These are phyloP conservation scores for Beauveria rudraprayagi DNA, from an alignment of 2,329 filamentous ascomycete genomes.

Conservation along the genomic window DNA sequence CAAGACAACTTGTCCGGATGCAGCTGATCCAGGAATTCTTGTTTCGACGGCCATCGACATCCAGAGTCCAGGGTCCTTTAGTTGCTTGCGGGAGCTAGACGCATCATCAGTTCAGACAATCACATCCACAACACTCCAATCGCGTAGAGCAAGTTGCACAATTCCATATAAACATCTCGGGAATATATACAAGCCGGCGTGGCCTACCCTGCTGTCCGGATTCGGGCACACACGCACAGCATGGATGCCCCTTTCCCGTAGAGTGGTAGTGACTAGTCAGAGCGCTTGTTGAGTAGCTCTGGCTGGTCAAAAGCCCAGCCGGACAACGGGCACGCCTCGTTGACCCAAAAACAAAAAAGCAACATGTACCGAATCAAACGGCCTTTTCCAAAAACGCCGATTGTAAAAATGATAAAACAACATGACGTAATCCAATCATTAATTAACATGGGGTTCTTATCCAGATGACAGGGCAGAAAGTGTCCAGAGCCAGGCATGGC, in stretches of 20 bases:
- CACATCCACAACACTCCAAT: neutral
- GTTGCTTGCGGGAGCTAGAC: neutral
- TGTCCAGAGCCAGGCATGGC: conserved; percentile 5
- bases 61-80: neutral
- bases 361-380: neutral
- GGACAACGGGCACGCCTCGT: neutral
- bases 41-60: neutral
- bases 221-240: conserved; percentile 11
- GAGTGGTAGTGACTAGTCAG: neutral
- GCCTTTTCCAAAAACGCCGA: conserved; percentile 10
- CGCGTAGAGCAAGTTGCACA: conserved; percentile 13
- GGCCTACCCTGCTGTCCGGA: conserved; percentile 48
- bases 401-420: neutral
- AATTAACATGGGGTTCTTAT: neutral
- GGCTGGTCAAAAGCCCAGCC: neutral
- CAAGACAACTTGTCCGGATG: neutral
- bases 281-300: neutral
- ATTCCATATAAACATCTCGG: conserved; percentile 34
- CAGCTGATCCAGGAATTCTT: neutral
- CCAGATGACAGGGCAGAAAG: neutral
- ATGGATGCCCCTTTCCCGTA: neutral
- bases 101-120: conserved; percentile 5
- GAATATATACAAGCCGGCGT: conserved; percentile 45
- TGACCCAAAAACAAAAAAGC: conserved; percentile 3
- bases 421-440: conserved; percentile 4